Evolutionary conservation across 192 early-diverging fungal species (phyloP), one percentile per base, ranked within the genome.

Genomic region (Jimgerdemannia flammicorona): DNA sequence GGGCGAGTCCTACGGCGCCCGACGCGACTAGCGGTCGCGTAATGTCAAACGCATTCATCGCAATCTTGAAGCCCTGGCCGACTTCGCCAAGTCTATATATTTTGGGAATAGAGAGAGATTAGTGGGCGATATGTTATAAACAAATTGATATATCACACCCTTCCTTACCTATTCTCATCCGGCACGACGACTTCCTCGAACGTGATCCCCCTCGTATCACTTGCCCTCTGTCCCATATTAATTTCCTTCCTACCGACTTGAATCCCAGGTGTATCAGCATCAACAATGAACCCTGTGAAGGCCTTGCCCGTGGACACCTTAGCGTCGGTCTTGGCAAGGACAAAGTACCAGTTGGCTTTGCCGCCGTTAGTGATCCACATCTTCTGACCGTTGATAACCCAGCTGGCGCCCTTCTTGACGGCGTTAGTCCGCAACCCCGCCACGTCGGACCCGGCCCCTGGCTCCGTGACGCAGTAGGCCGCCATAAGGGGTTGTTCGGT

Each of bases 301-400:
- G 95, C 97, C 77, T 91, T 91, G 66, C 92, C 95, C 11, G 96
- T 85, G 40, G 75, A 87, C 70, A 93, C 94, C 17, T 77, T 88
- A 10, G 91, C 82, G 81, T 97, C 95, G 41, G 95, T 96, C 77
- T 91, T 90, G 49, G 97, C 97, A 63, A 98, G 85, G 42, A 97
- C 90, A 85, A 97, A 98, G 92, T 89, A 97, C 96, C 96, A 98
- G 90, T 98, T 96, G 73, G 97, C 97, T 78, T 97, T 90, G 40
- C 95, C 95, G 74, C 93, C 93, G 78, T 98, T 98, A 70, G 97
- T 98, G 80, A 98, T 98, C 95, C 95, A 98, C 95, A 97, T 97
- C 88, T 98, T 98, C 76, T 91, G 89, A 41, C 96, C 95, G 76
- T 93, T 94, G 66, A 94, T 84, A 1, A 93, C 79, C 92, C 93